Percentiles rank a stretch among this genome's conserved stretches.
phyloP scores from a whole-genome alignment of 75 land plant species.

The Isoetes taiwanensis region DNA sequence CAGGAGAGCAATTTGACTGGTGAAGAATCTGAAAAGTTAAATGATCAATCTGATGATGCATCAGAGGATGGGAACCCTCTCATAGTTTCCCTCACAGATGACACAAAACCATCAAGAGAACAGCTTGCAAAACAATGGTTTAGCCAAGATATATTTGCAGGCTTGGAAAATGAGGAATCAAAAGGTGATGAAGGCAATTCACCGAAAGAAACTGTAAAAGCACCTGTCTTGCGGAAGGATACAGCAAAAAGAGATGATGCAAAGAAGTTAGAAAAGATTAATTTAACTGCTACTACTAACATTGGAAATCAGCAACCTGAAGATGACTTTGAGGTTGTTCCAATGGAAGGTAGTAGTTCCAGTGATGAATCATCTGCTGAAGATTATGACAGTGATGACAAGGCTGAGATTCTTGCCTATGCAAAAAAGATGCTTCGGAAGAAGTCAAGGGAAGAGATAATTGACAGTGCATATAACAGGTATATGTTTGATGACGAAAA shows the following conservation, averaged over 20 bases:
- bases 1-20: no score
- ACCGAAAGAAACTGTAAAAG: constrained; percentile 15
- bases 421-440: constrained; percentile 94
- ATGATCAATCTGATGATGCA: not conserved
- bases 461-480: constrained; percentile 77
- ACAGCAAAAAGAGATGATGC: not conserved
- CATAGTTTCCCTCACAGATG: constrained; percentile 40
- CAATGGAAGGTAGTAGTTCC: constrained; percentile 37
- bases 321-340: constrained; percentile 81
- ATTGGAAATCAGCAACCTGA: constrained; percentile 2
- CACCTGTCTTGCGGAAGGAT: constrained; percentile 5
- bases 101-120: constrained; percentile 42
- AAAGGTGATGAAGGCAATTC: constrained; percentile 36
- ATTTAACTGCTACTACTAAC: not conserved
- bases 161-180: constrained; percentile 32
- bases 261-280: constrained; percentile 3
- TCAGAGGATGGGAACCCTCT: constrained; percentile 67
- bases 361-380: constrained; percentile 35
- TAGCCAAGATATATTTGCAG: constrained; percentile 79
- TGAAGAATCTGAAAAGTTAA: no score
- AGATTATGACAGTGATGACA: constrained; percentile 40
- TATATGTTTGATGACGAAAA: constrained; percentile 81
- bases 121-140: constrained; percentile 72
- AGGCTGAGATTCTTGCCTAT: constrained; percentile 79
- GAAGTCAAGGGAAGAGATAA: constrained; percentile 67